A percentile compares a stretch with the other conserved stretches of the same genome.
Conservation (phyloP, 2,329 filamentous ascomycete genomes). For the Cytospora schulzeri region DNA sequence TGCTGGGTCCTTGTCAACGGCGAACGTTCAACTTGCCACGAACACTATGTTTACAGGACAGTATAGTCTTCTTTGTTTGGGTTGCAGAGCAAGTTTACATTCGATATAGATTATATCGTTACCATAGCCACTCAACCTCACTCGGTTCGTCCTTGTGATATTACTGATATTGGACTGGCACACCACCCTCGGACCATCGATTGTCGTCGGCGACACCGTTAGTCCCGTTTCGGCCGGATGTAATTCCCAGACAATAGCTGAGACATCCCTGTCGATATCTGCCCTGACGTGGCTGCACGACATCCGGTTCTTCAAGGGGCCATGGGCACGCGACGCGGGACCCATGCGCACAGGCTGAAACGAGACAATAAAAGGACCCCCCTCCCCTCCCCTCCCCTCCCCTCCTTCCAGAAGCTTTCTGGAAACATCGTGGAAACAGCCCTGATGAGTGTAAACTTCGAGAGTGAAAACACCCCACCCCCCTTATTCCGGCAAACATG, state of each 20-base stretch:
- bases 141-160: background rate
- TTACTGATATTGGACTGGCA: background rate
- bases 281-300: constrained; percentile 1
- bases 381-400: background rate
- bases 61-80: background rate
- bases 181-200: background rate
- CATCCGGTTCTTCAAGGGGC: constrained; percentile 3
- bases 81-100: background rate
- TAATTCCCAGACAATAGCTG: background rate
- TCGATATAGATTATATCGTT: background rate
- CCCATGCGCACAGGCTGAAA: background rate
- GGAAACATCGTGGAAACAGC: background rate
- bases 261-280: constrained; percentile 8
- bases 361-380: background rate
- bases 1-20: background rate
- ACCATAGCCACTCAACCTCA: accelerated
- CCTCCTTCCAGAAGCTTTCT: background rate
- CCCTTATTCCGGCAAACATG: background rate
- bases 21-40: background rate
- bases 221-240: background rate
- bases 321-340: background rate
- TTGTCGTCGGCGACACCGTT: constrained; percentile 9
- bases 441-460: background rate
- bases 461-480: background rate
- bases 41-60: background rate